Evolutionary conservation across 768 basidiomycete species (phyloP).

Genomic region (button mushroom (Agaricus bisporus)): DNA sequence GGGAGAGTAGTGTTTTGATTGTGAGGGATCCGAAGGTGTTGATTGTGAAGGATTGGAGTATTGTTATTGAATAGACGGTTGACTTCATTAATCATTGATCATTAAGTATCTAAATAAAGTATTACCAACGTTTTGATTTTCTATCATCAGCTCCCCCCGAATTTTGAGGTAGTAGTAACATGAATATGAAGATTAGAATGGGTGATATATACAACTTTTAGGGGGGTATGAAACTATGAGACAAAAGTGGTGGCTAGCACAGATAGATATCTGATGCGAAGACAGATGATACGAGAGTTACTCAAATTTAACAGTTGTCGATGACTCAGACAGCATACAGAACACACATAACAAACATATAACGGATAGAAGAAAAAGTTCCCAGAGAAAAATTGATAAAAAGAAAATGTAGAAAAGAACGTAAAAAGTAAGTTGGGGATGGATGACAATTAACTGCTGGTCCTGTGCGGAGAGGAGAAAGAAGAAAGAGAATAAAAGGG

Average conservation of each 20-base stretch:
- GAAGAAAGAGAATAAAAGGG: too few species aligned
- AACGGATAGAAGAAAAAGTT: neutral
- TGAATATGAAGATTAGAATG: neutral
- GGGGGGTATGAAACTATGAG: constrained; percentile 3
- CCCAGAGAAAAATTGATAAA: neutral
- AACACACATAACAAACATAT: neutral
- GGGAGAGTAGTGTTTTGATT: constrained; percentile 56
- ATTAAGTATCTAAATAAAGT: neutral
- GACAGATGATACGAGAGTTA: neutral
- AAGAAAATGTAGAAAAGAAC: neutral
- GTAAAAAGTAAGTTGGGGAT: neutral
- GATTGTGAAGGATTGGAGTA: constrained; percentile 60
- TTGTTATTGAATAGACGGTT: constrained; percentile 27
- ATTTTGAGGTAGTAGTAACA: too few species aligned
- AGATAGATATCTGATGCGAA: constrained; percentile 6
- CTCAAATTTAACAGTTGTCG: neutral
- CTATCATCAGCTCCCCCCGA: too few species aligned
- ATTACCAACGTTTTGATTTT: neutral
- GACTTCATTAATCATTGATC: neutral
- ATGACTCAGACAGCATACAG: neutral
- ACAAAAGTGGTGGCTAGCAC: constrained; percentile 5
- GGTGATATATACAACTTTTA: neutral
- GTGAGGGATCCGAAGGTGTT: constrained; percentile 70
- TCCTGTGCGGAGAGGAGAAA: neutral
- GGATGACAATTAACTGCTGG: too few species aligned